These are phyloP conservation scores for Populus hybrid DNA, from an alignment of 441 rosid species.

Conservation along the genomic window DNA sequence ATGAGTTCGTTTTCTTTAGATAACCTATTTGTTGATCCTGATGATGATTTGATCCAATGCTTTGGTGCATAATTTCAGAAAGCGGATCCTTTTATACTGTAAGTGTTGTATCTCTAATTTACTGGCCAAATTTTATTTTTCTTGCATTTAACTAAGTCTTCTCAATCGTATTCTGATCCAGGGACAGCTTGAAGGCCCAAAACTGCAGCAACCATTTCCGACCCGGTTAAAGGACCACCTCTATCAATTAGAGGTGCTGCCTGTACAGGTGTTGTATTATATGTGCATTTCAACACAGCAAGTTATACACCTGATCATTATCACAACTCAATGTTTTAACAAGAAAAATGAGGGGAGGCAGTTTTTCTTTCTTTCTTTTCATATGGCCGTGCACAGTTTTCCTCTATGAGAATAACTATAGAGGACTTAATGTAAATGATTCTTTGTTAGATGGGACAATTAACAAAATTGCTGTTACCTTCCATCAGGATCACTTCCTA, in stretches of 20 bases:
- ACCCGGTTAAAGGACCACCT: neutral
- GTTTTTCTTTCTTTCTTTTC: neutral
- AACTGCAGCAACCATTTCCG: slow-evolving; percentile 11
- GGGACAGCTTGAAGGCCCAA: slow-evolving; percentile 16
- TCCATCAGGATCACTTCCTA: neutral
- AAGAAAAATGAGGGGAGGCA: slow-evolving; percentile 4
- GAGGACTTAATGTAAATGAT: slow-evolving; percentile 24
- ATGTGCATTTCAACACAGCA: slow-evolving; percentile 23
- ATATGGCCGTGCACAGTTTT: slow-evolving; percentile 1
- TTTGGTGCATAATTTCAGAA: slow-evolving; percentile 50
- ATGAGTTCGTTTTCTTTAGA: slow-evolving; percentile 35
- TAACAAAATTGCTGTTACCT: neutral
- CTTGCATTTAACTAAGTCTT: slow-evolving; percentile 6
- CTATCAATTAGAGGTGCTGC: slow-evolving; percentile 4
- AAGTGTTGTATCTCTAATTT: slow-evolving; percentile 17
- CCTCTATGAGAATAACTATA: slow-evolving; percentile 11
- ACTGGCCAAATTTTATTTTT: neutral
- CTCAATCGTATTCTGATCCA: slow-evolving; percentile 8
- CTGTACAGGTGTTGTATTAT: slow-evolving; percentile 9
- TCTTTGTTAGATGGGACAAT: slow-evolving; percentile 13
- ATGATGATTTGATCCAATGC: slow-evolving; percentile 54
- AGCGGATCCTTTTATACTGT: slow-evolving; percentile 10
- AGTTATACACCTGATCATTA: slow-evolving; percentile 21
- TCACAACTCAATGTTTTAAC: neutral
- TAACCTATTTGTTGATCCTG: slow-evolving; percentile 39